Evolutionary conservation across 208 protist genomes (phyloP).

Genomic region (Leishmania aethiopica): DNA sequence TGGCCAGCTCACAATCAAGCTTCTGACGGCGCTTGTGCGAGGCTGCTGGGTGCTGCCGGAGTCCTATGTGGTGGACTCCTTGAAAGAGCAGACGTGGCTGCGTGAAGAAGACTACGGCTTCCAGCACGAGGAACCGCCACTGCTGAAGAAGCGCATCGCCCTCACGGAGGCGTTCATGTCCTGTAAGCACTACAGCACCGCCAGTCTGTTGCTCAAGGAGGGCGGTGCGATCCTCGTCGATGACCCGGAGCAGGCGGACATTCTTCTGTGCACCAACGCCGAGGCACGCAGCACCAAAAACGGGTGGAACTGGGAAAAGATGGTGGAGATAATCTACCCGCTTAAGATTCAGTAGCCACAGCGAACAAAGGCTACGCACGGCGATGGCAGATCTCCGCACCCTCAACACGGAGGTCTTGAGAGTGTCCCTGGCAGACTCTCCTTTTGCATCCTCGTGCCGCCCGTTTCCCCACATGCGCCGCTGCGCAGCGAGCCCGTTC

Average conservation of each 20-base stretch:
- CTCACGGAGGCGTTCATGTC: constrained; percentile 70
- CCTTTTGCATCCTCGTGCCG: not conserved
- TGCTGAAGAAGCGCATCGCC: constrained; percentile 66
- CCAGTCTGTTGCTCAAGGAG: constrained; percentile 65
- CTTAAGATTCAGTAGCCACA: constrained; percentile 48
- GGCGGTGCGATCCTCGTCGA: constrained; percentile 68
- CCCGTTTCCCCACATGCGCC: not conserved
- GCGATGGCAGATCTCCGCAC: not conserved
- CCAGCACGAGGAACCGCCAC: constrained; percentile 76
- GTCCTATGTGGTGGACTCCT: constrained; percentile 72
- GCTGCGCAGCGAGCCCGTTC: not conserved
- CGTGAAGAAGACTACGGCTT: constrained; percentile 81
- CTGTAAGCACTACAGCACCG: constrained; percentile 74
- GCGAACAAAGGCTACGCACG: not conserved
- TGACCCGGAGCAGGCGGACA: constrained; percentile 46
- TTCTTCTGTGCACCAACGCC: constrained; percentile 77
- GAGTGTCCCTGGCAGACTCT: not conserved
- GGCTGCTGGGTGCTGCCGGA: constrained; percentile 89
- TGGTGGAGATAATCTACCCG: constrained; percentile 87
- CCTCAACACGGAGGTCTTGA: not conserved
- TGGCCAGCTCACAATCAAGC: constrained; percentile 86
- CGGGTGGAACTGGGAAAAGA: constrained; percentile 77
- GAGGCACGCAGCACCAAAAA: constrained; percentile 40
- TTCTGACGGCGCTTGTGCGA: constrained; percentile 81
- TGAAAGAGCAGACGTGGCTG: constrained; percentile 57